Base-by-base conservation (phyloP, 2,329 filamentous ascomycete genomes). In the Sporothrix luriei region DNA sequence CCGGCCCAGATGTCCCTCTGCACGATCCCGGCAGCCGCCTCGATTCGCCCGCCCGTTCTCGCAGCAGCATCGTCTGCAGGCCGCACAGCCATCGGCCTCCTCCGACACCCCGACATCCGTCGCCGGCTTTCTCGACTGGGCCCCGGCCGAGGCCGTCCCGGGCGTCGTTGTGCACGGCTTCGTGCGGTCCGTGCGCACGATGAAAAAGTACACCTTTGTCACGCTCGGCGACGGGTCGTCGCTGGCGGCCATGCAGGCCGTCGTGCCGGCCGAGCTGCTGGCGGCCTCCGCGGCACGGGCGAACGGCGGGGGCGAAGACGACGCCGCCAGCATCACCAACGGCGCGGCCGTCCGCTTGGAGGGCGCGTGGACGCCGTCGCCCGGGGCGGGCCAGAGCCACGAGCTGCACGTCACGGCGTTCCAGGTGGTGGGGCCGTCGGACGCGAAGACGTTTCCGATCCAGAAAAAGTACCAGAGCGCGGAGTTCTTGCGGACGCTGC, bases 401-500 rank as follows among this genome's bases (percentile, higher is more conserved):
- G 95, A 99, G 81, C 84, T 99, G 65, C 89, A 92, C 76, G 92
- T 92, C 69, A 84, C 85, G 26, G 79, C 84, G 46, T 86, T 95
- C 62, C 85, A 87, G 57, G 78, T 97, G 26, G 80, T 97, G 55
- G 95, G 94, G 59, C 82, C 87, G 52, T 91, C 93, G 66, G 90
- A 97, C 81, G 85, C 93, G 74, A 87, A 90, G 91, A 91, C 90
- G 72, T 97, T 92, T 77, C 95, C 95, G 3, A 88, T 99, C 29
- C 95, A 99, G 80, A 97, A 97, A 80, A 98, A 98, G 80, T 97
- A 95, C 75, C 94, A 97, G 75, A 92, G 90, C 5, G 84, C 91
- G 66, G 94, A 98, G 77, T 98, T 91, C 78, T 87, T 99, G 72
- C 91, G 95, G 70, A 91, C 91, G 14, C 85, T 97, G 67, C 93